Evolutionary conservation across 805 yeast species (phyloP), one percentile per base, ranked within the genome.

Genomic region (Kodamaea kaohsiungensis): DNA sequence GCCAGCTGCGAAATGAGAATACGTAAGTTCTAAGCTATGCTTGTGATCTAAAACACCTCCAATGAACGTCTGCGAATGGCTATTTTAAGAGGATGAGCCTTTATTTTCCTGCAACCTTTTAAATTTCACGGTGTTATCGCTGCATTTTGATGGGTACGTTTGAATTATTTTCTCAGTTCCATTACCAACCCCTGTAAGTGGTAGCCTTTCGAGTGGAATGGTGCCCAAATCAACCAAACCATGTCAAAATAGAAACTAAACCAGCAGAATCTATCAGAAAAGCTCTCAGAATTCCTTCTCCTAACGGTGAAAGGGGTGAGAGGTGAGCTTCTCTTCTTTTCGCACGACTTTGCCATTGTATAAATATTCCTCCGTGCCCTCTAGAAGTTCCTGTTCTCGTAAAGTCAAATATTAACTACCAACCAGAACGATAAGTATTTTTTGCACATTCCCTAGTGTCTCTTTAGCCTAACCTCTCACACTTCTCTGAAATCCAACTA

Each of bases 401-500:
- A 9, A 10, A n/a, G 6, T 43, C 37, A 12, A 22, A 25, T 7
- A 8, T 18, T 15, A 43, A n/a, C 27, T 16, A 12, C 17, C 45
- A 6, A 15, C 16, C 35, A 40, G 25, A 16, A 40, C 19, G 25
- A 30, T 46, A 53, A 47, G 55, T 46, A 55, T 46, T 30, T 22
- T 46, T 46, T 46, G 48, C 38, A 6, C 27, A 46, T 35, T 46
- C 55, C 58, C 58, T 50, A 53, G 56, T 56, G 56, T 22, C 40
- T 37, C 53, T 22, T 22, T 22, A 4, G 25, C 39, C 54, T 52
- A 47, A 35, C 43, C 48, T 30, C 42, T 42, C 35, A 33, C 48
- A 30, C 35, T 9, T 8, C 50, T 52, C 56, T 55, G 45, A 49
- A 51, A 45, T 53, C 57, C 56, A 56, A 56, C 60, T 49, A 27